Base-by-base conservation (phyloP, 495 filamentous ascomycete species). In the Lentithecium fluviatile region DNA sequence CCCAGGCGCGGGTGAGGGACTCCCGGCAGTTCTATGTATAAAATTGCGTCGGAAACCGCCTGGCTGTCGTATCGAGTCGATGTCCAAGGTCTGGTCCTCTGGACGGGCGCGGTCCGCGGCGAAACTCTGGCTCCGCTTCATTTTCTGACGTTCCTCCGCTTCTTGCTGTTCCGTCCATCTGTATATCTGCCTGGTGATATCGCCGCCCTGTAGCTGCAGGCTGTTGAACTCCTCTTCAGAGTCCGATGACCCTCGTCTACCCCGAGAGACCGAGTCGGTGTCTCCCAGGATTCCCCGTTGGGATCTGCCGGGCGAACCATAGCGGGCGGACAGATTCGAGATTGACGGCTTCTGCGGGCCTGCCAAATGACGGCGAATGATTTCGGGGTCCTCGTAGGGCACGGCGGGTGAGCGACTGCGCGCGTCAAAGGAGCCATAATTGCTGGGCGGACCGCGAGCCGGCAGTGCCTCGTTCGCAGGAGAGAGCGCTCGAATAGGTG, bases 41-140 rank as follows among this genome's bases (percentile, higher is more conserved):
- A 88, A 95, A 67, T 98, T 90, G 71, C 94, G 82, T 47, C 94
- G 81, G 71, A 98, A 97, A 2, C 94, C 94, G 45, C 95, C 95
- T 46, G 95, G 92, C 19, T 95, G 80, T 66, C 89, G 91, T 69
- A 97, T 97, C 25, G 84, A 83, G 60, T 85, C 85, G 56, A 96
- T 96, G 68, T 96, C 84, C 53, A 93, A 80, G 2, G 81, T 81
- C 38, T 93, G 88, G 58, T 82, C 84, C 67, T 95, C 88, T 13
- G 88, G 88, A 32, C 86, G 80, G 2, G 90, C 88, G 32, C 92
- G 78, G 12, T 83, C 77, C 26, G 88, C 72, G 69, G 89, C 86
- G 74, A 96, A 94, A 71, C 91, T 96, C 71, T 88, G 83, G 75
- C 90, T 92, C 64, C 90, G 85, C 71, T 83, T 82, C 62, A 76